A percentile compares a stretch with the other conserved stretches of the same genome.
phyloP scores from a whole-genome alignment of 2,329 filamentous ascomycete species.

The Pseudogymnoascus pannorum region DNA sequence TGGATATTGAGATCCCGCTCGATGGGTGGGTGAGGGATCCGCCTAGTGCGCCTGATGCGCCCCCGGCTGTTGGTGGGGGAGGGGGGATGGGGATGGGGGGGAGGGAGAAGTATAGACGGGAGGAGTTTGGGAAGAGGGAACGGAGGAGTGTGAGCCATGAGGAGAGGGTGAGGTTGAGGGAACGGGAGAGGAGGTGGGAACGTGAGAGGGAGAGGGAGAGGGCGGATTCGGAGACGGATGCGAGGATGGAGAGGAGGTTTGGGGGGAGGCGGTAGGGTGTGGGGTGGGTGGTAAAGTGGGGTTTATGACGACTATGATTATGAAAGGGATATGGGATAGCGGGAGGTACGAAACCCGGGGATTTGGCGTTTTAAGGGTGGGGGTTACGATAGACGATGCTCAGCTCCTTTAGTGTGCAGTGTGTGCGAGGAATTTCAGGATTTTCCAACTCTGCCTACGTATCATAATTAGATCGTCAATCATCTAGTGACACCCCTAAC shows the following conservation, averaged over 20 bases:
- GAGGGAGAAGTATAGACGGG: conserved; percentile 13
- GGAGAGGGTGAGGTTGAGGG: conserved; percentile 13
- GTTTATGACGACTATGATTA: not conserved
- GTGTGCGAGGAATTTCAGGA: not conserved
- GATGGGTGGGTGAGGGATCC: not conserved
- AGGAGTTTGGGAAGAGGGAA: conserved; percentile 6
- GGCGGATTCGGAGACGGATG: not conserved
- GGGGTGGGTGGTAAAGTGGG: conserved; percentile 12
- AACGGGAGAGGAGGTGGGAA: conserved; percentile 10
- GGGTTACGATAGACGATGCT: not conserved
- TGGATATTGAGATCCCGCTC: conserved; percentile 9
- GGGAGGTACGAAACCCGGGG: not conserved
- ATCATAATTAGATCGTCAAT: no score
- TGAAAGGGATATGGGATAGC: not conserved
- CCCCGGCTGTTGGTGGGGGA: conserved; percentile 3
- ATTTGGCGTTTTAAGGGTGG: not conserved
- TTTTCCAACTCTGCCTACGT: not conserved
- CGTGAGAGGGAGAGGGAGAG: conserved; percentile 10
- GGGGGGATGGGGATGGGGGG: conserved; percentile 25
- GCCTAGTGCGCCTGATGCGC: not conserved
- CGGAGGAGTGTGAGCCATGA: conserved; percentile 9
- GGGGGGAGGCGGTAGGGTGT: conserved; percentile 11
- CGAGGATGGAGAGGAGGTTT: not conserved
- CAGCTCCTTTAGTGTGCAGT: not conserved
- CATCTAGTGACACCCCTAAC: not conserved